Conservation (phyloP, 305 asterid species). For the Fraxinus nigra region DNA sequence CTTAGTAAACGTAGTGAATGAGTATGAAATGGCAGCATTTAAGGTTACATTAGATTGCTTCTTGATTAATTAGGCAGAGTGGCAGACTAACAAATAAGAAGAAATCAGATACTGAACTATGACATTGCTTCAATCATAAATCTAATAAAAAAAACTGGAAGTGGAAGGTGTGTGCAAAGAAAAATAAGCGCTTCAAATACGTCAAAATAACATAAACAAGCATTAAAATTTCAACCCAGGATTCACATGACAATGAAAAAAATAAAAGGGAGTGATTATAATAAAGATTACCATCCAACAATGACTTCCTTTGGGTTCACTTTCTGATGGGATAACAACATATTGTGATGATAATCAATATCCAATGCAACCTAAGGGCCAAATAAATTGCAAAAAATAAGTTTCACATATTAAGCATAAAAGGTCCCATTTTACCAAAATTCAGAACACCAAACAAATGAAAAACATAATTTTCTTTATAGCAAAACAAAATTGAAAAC, state of each 20-base stretch:
- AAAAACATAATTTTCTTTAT: background rate
- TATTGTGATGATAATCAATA: slow-evolving; percentile 80
- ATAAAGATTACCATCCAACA: slow-evolving; percentile 75
- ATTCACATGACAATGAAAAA: background rate
- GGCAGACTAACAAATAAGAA: background rate
- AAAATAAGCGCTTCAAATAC: too few species aligned
- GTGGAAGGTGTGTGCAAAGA: background rate
- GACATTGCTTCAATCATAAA: background rate
- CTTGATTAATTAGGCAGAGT: background rate
- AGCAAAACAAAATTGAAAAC: background rate
- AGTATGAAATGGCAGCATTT: background rate
- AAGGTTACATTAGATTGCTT: background rate
- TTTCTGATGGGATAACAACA: slow-evolving; percentile 83
- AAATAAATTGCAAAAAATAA: background rate
- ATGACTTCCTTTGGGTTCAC: slow-evolving; percentile 91
- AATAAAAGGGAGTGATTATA: background rate
- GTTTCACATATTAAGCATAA: background rate
- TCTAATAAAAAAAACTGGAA: background rate
- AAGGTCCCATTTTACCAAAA: background rate
- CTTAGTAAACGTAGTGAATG: background rate
- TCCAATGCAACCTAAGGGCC: slow-evolving; percentile 78
- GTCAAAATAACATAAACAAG: background rate
- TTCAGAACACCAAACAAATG: background rate
- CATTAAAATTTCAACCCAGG: background rate
- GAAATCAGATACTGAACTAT: background rate